These are phyloP conservation scores for Penicillium crystallinum DNA, from an alignment of 495 filamentous ascomycete genomes.

Conservation along the genomic window DNA sequence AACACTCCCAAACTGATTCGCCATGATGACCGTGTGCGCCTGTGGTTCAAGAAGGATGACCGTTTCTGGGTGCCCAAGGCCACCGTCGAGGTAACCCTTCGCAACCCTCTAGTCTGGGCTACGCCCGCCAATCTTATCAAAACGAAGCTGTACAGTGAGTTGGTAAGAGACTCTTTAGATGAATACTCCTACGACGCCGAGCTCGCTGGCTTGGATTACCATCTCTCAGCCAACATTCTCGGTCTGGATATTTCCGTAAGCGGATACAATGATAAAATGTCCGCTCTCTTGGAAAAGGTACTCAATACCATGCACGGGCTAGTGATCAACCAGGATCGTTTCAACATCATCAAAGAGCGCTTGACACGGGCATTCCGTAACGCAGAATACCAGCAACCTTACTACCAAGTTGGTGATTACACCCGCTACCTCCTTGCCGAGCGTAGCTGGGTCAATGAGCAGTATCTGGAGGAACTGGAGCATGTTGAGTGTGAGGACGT, in stretches of 20 bases:
- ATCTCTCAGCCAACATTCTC: conserved; percentile 59
- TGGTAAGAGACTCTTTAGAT: conserved; percentile 82
- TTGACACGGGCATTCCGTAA: conserved; percentile 71
- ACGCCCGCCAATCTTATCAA: conserved; percentile 76
- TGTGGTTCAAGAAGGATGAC: conserved; percentile 99
- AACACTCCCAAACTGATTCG: conserved; percentile 79
- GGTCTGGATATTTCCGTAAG: conserved; percentile 76
- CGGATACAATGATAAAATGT: conserved; percentile 95
- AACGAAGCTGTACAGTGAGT: conserved; percentile 73
- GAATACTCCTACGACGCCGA: conserved; percentile 98
- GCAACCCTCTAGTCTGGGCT: conserved; percentile 70
- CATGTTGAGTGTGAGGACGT: conserved; percentile 70
- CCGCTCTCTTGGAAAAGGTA: conserved; percentile 87
- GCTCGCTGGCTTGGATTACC: conserved; percentile 84
- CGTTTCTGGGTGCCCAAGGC: conserved; percentile 98
- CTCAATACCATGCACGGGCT: conserved; percentile 81
- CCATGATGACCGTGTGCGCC: conserved; percentile 72
- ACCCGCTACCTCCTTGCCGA: conserved; percentile 74
- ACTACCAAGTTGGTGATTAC: conserved; percentile 83
- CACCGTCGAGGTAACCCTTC: conserved; percentile 71
- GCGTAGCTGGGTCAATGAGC: conserved; percentile 73
- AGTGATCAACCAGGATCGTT: conserved; percentile 74
- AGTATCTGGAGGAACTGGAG: conserved; percentile 71
- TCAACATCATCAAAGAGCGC: conserved; percentile 87
- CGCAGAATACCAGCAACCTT: conserved; percentile 81